These are phyloP conservation scores for Cercospora janseana DNA, from an alignment of 2,329 filamentous ascomycete genomes.

Conservation along the genomic window DNA sequence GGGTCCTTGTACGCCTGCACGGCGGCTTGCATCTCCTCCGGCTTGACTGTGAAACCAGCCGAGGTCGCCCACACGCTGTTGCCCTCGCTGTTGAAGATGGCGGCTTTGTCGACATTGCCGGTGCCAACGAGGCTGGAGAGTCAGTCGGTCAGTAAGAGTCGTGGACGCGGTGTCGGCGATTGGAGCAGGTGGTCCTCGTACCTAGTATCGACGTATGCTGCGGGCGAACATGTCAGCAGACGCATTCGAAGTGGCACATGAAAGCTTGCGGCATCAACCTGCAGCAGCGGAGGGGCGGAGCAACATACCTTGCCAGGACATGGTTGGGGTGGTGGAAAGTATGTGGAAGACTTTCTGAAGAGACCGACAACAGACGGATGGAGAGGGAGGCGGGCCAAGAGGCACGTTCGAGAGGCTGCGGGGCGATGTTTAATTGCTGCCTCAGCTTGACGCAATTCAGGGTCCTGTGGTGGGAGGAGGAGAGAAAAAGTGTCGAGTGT, in stretches of 20 bases:
- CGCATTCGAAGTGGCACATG: not conserved
- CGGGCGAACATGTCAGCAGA: constrained; percentile 13
- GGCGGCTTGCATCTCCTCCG: constrained; percentile 56
- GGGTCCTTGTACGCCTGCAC: constrained; percentile 54
- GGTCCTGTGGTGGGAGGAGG: no score
- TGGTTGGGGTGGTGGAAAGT: constrained; percentile 30
- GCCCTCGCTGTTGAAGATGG: constrained; percentile 77
- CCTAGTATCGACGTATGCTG: constrained; percentile 64
- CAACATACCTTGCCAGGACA: constrained; percentile 49
- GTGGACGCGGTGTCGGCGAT: constrained; percentile 2
- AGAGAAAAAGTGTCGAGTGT: not conserved
- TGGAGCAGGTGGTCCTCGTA: constrained; percentile 38
- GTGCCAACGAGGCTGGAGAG: constrained; percentile 69
- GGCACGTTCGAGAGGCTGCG: not conserved
- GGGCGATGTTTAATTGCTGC: not conserved
- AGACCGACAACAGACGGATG: constrained; percentile 1
- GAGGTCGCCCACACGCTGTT: constrained; percentile 77
- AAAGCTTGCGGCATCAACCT: no score
- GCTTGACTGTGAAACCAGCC: constrained; percentile 68
- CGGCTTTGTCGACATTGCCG: constrained; percentile 77
- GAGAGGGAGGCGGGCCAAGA: not conserved
- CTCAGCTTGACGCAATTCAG: no score
- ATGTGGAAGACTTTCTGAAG: constrained; percentile 2
- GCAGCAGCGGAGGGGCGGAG: constrained; percentile 10
- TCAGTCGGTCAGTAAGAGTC: constrained; percentile 23